Base-by-base conservation (phyloP, 306 rosid species). In the Crataegus laevigata region DNA sequence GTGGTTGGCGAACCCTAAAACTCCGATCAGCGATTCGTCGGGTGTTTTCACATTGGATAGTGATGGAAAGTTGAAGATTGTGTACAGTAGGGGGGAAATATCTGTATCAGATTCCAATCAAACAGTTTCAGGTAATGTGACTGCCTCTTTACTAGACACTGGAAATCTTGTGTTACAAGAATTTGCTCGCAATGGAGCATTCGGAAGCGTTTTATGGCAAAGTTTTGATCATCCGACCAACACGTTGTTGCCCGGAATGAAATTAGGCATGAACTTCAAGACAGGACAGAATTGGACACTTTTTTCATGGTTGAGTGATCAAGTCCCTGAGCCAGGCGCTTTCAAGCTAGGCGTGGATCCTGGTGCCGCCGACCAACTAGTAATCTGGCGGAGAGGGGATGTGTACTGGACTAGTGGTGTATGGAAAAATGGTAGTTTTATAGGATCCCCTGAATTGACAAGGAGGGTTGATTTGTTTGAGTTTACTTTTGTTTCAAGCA, bases 281-380 rank as follows among this genome's bases (percentile, higher is more conserved):
- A 73, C 55, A 6, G 74, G 82, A 42, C 51, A 67, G 50, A 67
- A 62, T 43, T 73, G 51, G 82, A 69, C 69, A 24, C 61, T 79
- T 42, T 66, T 38, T 18, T 79, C 82, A 28, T 79, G 82, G 82
- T 12, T 73, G 18, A 79, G 82, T 67, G 69, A 69, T 26, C 78
- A 66, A 60, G 58, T 69, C 30, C 82, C 78, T 18, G 59, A 68
- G 43, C 71, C 78, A 0, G 78, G 78, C 21, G 82, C 75, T 67
- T 73, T 73, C 65, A 79, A 73, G 78, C 82, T 79, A 18, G 75
- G 82, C 24, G 69, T 79, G 14, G 82, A 79, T 43, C 82, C 58
- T 3, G 73, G 75, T 13, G 42, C 55, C 1, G 24, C 74, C 5
- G 29, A 79, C 43, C 78, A 67, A 28, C 18, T 79, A 70, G 62